Evolutionary conservation across 768 basidiomycete species (phyloP), one percentile per base, ranked within the genome.

Genomic region (Lentinula edodes): DNA sequence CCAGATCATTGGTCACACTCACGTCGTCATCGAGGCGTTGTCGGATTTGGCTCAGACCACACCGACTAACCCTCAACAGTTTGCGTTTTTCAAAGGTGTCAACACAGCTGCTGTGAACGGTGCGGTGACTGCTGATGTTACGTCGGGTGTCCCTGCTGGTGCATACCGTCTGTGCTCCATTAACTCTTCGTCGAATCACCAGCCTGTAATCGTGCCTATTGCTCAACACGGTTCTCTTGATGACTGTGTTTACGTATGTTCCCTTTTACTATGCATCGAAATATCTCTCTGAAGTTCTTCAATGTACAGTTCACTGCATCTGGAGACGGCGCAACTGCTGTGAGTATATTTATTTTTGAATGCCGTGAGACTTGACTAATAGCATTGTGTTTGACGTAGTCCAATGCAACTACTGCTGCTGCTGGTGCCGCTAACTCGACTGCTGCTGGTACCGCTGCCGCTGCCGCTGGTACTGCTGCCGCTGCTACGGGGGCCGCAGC

Each of bases 21-120:
- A 90, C 66, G 71, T 88, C 66, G 85, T 86, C 46, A 74, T 89
- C 58, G 80, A 89, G 71, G 61, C 70, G 56, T 73, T 90, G 61
- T 62, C 68, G 15, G 74, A 79, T 12, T 71, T 88, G 58, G 72
- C 72, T 41, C 76, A 82, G 64, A 83, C 85, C 12, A 74, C 70
- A 0, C 76, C 82, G 1, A 77, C 76, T 13, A 71, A 87, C 70
- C 79, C 83, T 15, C 74, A 66, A 32, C 69, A 74, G 35, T 88
- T 88, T 61, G 79, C 79, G 10, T 88, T 83, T 72, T 89, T 88
- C 59, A 79, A 76, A 68, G 78, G 77, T 42, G 62, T 88, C 66
- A 85, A 83, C 68, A 66, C 62, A 9, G 74, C 75, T 1, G 77
- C 83, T 13, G 71, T 71, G 38, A 71, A 66, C 58, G 87, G 86